Conservation (phyloP, 2,329 filamentous ascomycete species). For the Calonectria pteridis region DNA sequence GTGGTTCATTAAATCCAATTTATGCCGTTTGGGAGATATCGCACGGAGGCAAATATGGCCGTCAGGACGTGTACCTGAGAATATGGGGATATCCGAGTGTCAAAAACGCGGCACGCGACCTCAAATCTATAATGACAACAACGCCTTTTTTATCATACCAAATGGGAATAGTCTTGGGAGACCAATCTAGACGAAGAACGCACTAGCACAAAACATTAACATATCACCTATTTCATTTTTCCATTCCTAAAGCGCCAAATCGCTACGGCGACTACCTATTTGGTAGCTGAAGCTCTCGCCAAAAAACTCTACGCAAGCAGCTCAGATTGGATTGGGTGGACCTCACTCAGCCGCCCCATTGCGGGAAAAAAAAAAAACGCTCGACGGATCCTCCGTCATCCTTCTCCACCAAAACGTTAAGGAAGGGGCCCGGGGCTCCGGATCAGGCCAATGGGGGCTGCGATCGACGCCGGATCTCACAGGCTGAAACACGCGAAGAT, state of each 20-base stretch:
- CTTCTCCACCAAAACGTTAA: not conserved
- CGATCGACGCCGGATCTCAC: slow-evolving; percentile 27
- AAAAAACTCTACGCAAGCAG: not conserved
- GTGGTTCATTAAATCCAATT: not conserved
- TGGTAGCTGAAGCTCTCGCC: not conserved
- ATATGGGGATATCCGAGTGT: not conserved
- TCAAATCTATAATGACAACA: not conserved
- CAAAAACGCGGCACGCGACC: not conserved
- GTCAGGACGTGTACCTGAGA: not conserved
- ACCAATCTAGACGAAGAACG: not conserved
- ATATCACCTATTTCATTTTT: not conserved
- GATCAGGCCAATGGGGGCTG: slow-evolving; percentile 11
- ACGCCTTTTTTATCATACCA: not conserved
- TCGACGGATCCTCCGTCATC: not conserved
- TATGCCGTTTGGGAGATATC: not conserved
- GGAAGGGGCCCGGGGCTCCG: not conserved
- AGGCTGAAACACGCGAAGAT: slow-evolving; percentile 27
- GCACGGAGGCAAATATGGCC: too few relatives aligned
- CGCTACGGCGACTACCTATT: not conserved
- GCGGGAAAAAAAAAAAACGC: slow-evolving; percentile 6
- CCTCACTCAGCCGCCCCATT: not conserved
- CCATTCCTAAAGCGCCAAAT: not conserved
- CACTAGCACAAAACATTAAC: not conserved
- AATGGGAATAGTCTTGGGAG: not conserved
- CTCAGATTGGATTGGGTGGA: not conserved